These are phyloP conservation scores for Vinca major DNA, from an alignment of 305 asterid species.

Conservation along the genomic window DNA sequence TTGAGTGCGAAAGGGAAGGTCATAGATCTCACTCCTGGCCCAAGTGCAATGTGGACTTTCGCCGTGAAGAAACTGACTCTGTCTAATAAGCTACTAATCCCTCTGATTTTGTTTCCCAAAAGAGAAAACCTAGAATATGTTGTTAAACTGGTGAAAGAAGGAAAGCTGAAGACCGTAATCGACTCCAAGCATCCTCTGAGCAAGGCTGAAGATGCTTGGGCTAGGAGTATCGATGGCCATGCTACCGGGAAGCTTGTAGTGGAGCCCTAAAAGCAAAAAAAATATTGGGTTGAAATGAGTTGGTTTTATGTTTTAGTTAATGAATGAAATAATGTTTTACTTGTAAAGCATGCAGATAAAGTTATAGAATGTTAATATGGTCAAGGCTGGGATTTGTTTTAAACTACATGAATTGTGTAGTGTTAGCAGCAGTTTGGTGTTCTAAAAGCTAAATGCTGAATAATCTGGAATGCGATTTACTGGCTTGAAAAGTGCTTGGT, in stretches of 20 bases:
- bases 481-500: background rate
- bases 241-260: constrained; percentile 72
- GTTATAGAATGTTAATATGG: background rate
- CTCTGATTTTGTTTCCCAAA: constrained; percentile 26
- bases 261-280: constrained; percentile 18
- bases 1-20: constrained; percentile 32
- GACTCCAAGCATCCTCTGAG: constrained; percentile 59
- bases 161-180: constrained; percentile 49
- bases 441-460: background rate
- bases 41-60: constrained; percentile 25
- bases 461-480: background rate
- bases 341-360: background rate
- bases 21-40: constrained; percentile 34
- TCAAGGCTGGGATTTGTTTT: background rate
- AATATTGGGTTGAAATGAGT: background rate
- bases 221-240: constrained; percentile 63
- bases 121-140: constrained; percentile 31
- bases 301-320: background rate
- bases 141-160: constrained; percentile 49
- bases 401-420: background rate
- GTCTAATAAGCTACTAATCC: constrained; percentile 39
- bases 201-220: constrained; percentile 74
- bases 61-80: constrained; percentile 30
- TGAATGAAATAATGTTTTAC: background rate
- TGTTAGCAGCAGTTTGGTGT: background rate